phyloP scores from a whole-genome alignment of 2,329 filamentous ascomycete genomes.

The Hyphodiscus sp. region DNA sequence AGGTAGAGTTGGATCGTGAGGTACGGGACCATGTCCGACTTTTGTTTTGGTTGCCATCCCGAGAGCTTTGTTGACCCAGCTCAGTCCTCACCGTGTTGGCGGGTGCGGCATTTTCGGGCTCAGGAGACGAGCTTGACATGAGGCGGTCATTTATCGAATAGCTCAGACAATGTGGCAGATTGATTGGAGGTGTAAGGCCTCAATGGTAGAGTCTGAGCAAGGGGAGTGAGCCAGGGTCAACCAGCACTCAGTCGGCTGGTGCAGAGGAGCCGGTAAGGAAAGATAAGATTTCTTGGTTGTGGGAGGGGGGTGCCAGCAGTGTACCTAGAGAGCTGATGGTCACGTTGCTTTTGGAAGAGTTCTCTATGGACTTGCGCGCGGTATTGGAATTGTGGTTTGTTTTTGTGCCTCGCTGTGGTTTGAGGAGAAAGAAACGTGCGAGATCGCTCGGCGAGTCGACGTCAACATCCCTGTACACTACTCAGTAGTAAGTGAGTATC shows the following conservation, averaged over 20 bases:
- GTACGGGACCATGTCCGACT: constrained; percentile 13
- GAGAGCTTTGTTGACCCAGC: constrained; percentile 18
- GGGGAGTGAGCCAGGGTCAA: neutral
- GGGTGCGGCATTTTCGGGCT: constrained; percentile 30
- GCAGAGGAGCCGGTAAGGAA: neutral
- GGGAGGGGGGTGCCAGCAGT: neutral
- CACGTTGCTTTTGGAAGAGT: neutral
- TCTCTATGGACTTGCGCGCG: neutral
- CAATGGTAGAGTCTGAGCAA: neutral
- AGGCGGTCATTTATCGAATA: constrained; percentile 30
- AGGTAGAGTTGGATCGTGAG: constrained; percentile 19
- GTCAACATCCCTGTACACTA: neutral
- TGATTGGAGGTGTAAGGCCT: neutral
- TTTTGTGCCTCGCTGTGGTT: neutral
- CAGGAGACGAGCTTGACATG: constrained; percentile 30
- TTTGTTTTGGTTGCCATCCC: constrained; percentile 21
- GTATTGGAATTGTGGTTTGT: neutral
- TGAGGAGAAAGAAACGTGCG: neutral
- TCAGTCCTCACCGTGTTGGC: constrained; percentile 25
- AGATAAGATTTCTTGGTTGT: neutral
- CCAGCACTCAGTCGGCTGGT: neutral
- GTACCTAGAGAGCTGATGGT: neutral
- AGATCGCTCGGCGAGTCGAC: neutral
- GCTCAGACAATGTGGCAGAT: neutral
- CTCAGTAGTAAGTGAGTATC: no score